phyloP scores from a whole-genome alignment of 306 rosid genomes.

The Cucurbita argyrosperma region DNA sequence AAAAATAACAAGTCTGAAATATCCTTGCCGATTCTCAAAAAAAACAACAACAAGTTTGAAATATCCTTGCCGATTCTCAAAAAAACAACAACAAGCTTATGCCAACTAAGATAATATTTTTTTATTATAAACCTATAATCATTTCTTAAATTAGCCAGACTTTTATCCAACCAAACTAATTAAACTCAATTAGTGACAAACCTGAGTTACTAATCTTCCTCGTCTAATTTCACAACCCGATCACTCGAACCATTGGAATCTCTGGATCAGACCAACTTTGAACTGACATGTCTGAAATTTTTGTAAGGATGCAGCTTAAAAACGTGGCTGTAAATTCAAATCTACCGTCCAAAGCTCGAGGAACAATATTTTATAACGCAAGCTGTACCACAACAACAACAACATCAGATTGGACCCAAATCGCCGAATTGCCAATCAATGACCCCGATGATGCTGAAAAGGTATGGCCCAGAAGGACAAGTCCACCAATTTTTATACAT shows the following conservation, averaged over 20 bases:
- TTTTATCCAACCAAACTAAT: not conserved
- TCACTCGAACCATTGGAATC: not conserved
- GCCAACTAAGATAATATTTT: too few species aligned
- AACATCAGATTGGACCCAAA: not conserved
- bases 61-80: too few species aligned
- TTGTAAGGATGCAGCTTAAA: not conserved
- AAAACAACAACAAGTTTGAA: too few species aligned
- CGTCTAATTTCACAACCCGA: not conserved
- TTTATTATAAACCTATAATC: too few species aligned
- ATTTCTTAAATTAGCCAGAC: too few species aligned
- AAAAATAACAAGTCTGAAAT: too few species aligned
- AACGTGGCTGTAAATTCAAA: not conserved
- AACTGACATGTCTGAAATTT: not conserved
- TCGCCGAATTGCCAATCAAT: conserved; percentile 1
- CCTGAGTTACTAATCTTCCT: not conserved
- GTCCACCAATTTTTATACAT: not conserved
- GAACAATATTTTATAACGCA: not conserved
- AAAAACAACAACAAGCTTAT: too few species aligned
- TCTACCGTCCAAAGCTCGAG: not conserved
- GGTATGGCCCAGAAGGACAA: not conserved
- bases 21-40: too few species aligned
- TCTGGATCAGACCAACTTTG: not conserved
- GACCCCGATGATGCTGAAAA: not conserved
- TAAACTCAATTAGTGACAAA: not conserved
- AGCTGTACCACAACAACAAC: not conserved